Conservation (phyloP, 192 early-diverging fungal species). For the Ambispora gerdemannii region DNA sequence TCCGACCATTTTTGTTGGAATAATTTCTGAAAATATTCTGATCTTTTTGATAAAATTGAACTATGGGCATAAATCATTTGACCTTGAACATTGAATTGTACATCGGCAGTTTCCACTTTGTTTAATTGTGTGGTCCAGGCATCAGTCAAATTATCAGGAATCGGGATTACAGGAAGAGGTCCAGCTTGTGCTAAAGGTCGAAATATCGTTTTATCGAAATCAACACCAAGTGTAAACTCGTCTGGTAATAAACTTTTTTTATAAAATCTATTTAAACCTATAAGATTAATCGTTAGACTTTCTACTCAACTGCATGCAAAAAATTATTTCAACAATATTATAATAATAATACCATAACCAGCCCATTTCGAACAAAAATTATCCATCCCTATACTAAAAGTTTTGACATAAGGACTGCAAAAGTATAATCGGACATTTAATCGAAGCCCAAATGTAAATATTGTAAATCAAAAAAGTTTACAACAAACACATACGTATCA, state of each 20-base stretch:
- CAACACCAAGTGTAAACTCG: neutral
- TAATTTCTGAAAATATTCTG: neutral
- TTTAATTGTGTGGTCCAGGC: conserved; percentile 10
- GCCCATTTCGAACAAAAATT: neutral
- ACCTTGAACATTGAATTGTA: conserved; percentile 15
- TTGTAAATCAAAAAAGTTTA: no score
- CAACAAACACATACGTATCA: no score
- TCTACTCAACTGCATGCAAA: no score
- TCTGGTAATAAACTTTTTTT: neutral
- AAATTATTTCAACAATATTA: no score
- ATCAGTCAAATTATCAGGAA: conserved; percentile 6
- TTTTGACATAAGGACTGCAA: neutral
- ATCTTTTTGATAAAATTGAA: conserved; percentile 16
- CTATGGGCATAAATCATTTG: conserved; percentile 8
- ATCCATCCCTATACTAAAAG: neutral
- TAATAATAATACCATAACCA: neutral
- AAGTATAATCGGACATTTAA: no score
- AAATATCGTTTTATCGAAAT: neutral
- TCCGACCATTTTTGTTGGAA: conserved; percentile 12
- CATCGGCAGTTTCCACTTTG: conserved; percentile 6
- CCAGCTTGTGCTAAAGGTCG: neutral
- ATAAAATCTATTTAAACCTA: neutral
- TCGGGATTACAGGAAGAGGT: neutral
- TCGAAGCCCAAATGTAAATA: no score
- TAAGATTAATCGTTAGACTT: no score